Evolutionary conservation across 345 rosid species (phyloP), one percentile per base, ranked within the genome.

Genomic region (Streptanthus diversifolius): DNA sequence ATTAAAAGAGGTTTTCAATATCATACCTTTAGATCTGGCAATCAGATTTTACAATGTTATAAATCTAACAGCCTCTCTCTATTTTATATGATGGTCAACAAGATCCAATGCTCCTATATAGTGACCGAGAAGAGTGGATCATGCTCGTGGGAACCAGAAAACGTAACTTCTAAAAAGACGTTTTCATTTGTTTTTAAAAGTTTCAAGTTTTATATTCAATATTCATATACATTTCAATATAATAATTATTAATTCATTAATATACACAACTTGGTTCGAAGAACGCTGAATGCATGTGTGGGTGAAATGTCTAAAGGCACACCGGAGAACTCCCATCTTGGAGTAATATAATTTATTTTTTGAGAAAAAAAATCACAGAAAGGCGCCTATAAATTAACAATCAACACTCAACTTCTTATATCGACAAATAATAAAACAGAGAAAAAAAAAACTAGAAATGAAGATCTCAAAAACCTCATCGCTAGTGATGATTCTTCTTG

Each of bases 121-220:
- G 10, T 61, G 52, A 63, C 41, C 55, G 54, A 44, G 40, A 63
- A 18, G 41, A 17, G 55, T 63, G 68, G 68, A 63, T 63, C 68
- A 30, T 15, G 40, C 53, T 44, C 68, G 17, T 44, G 35, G 44
- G 52, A 37, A 37, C 5, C 14, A 37, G 41, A 10, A 5, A 17
- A 63, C 19, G 66, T 39, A 13, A 60, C 22, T 61, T 25, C 2
- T 9, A 10, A 24, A 13, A 24, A 24, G 33, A 25, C 36, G 14
- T 25, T 40, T 60, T 61, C 5, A 8, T 40, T n/a, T 40, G n/a
- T 40, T 61, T 61, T 61, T 25, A 3, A 5, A 24, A 40, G 22
- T 61, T n/a, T 40, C 35, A 37, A 6, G 5, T 12, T 35, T 12
- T 6, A 2, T 19, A 8, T 8, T 35, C 40, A n/a, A n/a, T n/a